phyloP scores from a whole-genome alignment of 108 stramenopile species.

The Epithemia pelagica region DNA sequence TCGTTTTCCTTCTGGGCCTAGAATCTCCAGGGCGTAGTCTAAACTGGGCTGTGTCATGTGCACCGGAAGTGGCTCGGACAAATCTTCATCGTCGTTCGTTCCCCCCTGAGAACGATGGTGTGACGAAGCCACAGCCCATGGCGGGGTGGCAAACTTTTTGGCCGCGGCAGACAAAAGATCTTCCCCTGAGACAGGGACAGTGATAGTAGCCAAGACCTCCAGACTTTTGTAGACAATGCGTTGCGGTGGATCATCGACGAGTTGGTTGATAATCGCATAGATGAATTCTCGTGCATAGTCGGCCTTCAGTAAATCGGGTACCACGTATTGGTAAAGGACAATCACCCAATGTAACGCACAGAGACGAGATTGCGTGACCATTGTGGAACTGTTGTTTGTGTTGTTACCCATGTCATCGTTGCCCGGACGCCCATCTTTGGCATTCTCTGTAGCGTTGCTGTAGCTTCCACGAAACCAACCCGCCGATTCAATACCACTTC shows the following conservation, averaged over 20 bases:
- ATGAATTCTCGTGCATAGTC: slow-evolving; percentile 84
- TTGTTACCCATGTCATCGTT: neutral
- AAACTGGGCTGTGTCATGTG: slow-evolving; percentile 53
- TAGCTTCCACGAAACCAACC: slow-evolving; percentile 75
- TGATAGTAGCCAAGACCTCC: slow-evolving; percentile 76
- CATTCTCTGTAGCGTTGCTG: slow-evolving; percentile 20
- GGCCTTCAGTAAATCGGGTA: slow-evolving; percentile 73
- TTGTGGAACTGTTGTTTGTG: slow-evolving; percentile 50
- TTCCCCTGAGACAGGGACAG: slow-evolving; percentile 63
- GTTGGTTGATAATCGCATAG: slow-evolving; percentile 72
- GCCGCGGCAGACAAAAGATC: neutral
- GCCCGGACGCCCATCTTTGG: neutral
- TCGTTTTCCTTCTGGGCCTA: slow-evolving; percentile 36
- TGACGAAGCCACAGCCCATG: neutral
- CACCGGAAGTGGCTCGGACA: slow-evolving; percentile 12
- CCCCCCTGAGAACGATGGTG: neutral
- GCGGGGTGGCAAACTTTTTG: neutral
- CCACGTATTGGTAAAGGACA: slow-evolving; percentile 79
- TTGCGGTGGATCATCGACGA: slow-evolving; percentile 75
- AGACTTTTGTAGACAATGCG: slow-evolving; percentile 78
- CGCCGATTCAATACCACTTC: slow-evolving; percentile 74
- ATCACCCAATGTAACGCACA: slow-evolving; percentile 83
- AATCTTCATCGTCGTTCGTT: neutral
- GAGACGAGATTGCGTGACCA: slow-evolving; percentile 41
- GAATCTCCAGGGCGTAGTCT: slow-evolving; percentile 60